Base-by-base conservation (phyloP, 176 grass and related monocot species). In the Ensete glaucum region DNA sequence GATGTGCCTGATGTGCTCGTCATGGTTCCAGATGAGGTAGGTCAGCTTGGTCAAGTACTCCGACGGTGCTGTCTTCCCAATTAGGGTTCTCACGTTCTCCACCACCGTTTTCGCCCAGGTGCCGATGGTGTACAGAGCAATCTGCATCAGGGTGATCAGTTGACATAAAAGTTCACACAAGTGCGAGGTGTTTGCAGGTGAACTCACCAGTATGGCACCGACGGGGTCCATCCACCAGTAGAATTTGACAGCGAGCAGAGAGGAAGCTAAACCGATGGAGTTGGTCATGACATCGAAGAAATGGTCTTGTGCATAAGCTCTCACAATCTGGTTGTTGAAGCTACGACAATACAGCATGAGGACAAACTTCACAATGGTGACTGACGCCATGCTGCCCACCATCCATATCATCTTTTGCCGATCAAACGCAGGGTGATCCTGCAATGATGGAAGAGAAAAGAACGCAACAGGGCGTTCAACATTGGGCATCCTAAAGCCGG, bases 231-330 rank as follows among this genome's bases (percentile, higher is more conserved):
- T 91, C 94, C 94, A 98, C 94, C 90, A 98, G 49, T 87, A 82
- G 65, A 53, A 98, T 34, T 20, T 57, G 9, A 86, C 90, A 0
- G 90, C 95, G 9, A 98, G 88, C 1, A 98, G 25, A 0, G 88
- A 84, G 1, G 84, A 29, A 11, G 76, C 86, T 1, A 98, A 80
- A 63, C 95, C 95, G 24, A 98, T 78, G 1, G 86, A 93, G 84
- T 98, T 98, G 10, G 95, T 98, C 73, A 98, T 89, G 14, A 98
- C 95, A 73, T 98, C 90, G 20, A 98, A 98, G 82, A 91, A 91
- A 74, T 98, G 90, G 50, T 98, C 95, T 73, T 89, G 90, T 9
- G 88, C 90, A n/a, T 98, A 93, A 0, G 93, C 90, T 21, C 74
- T 79, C 29, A 97, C 90, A 11, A 97, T 97, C 67, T 90, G 88